Evolutionary conservation across 2,329 filamentous ascomycete species (phyloP), one percentile per base, ranked within the genome.

Genomic region (Diplocarpon rosae): DNA sequence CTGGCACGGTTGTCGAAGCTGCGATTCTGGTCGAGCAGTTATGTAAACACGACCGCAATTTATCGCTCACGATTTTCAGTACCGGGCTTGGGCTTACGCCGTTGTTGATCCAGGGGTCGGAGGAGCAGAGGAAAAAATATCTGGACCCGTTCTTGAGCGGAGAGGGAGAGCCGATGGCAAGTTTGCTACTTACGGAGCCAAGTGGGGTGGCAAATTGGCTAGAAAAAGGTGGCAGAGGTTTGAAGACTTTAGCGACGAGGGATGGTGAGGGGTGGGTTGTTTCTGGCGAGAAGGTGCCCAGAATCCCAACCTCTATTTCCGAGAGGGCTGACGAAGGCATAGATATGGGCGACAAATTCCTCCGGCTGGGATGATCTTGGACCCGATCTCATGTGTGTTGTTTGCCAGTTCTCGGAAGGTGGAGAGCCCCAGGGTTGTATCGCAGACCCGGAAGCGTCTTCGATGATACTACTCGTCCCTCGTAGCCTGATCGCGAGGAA

Each of bases 261-360:
- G 68, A 73, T n/a, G 70, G 68, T 0, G 65, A 72, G 30, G 63
- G 69, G 35, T 76, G 69, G 67, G 54, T 75, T 2, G 52, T 76
- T 20, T 69, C 68, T 52, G 73, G 73, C 2, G 72, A 76, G 51
- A 75, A 76, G 66, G 66, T 67, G 33, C 34, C 20, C 3, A 24
- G 20, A 38, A 20, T 34, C 13, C 31, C 1, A 12, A 15, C n/a
- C 13, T 39, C 16, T 28, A 11, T 10, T n/a, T 28, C 35, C 16
- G 37, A 28, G 3, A 8, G 9, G 2, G 24, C 31, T 49, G 33
- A 49, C 24, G 32, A 8, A 14, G 29, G 24, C 2, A 32, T 43
- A 69, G 67, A 60, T 73, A 32, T 76, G 73, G 72, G 69, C 72
- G 10, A 73, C 71, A 1, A 76, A 75, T 53, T 65, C 63, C 41